phyloP scores from a whole-genome alignment of 2,329 filamentous ascomycete genomes.

The Stagonosporopsis rhizophila region DNA sequence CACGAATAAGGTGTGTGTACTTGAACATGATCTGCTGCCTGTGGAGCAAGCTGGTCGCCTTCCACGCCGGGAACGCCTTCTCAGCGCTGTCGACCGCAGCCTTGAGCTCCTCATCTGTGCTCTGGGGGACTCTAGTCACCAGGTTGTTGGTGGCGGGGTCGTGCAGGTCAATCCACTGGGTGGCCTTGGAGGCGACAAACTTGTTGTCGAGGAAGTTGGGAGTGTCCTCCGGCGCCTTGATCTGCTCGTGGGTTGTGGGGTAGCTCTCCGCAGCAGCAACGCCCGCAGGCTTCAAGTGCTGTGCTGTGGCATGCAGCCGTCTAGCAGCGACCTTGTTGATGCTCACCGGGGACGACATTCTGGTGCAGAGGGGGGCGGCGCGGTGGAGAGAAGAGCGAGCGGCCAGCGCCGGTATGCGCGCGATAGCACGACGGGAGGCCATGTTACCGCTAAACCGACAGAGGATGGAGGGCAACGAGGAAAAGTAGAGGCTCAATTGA shows the following conservation, averaged over 20 bases:
- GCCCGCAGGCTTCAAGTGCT: conserved; percentile 58
- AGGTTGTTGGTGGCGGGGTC: conserved; percentile 88
- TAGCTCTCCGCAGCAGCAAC: conserved; percentile 64
- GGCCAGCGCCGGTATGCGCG: conserved; percentile 52
- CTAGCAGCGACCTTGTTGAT: conserved; percentile 52
- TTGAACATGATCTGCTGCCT: conserved; percentile 89
- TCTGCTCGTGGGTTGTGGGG: conserved; percentile 75
- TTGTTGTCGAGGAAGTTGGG: conserved; percentile 84
- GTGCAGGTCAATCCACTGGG: conserved; percentile 78
- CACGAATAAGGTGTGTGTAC: conserved; percentile 78
- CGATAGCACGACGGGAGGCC: conserved; percentile 56
- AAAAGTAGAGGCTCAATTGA: conserved; percentile 5
- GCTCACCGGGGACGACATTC: conserved; percentile 49
- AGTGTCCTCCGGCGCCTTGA: conserved; percentile 71
- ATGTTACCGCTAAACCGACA: conserved; percentile 40
- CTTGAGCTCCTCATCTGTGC: conserved; percentile 77
- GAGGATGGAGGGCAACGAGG: conserved; percentile 12
- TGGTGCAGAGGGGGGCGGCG: conserved; percentile 45
- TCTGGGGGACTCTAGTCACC: conserved; percentile 82
- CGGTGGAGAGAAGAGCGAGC: conserved; percentile 47
- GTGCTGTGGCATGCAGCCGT: conserved; percentile 63
- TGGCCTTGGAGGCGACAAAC: conserved; percentile 71
- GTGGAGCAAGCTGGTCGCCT: conserved; percentile 72
- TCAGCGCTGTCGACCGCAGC: conserved; percentile 77
- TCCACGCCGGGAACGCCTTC: conserved; percentile 78